These are phyloP conservation scores for Russula vinacea DNA, from an alignment of 768 basidiomycete species.

Conservation along the genomic window DNA sequence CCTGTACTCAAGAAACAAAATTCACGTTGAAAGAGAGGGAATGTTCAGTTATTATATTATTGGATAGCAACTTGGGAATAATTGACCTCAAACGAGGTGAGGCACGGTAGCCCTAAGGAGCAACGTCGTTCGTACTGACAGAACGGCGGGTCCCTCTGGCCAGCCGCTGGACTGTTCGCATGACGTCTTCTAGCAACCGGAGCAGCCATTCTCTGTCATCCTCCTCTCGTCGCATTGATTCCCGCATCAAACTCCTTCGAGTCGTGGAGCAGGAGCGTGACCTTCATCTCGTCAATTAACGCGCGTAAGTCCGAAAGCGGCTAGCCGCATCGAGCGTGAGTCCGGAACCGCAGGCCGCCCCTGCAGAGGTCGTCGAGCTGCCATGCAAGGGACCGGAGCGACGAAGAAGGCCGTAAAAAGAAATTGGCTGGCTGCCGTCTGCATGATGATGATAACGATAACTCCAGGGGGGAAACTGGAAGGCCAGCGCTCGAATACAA, in stretches of 20 bases:
- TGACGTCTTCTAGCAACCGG: slow-evolving; percentile 22
- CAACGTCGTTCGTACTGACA: neutral
- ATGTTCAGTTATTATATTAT: slow-evolving; percentile 5
- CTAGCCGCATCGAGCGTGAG: slow-evolving; percentile 8
- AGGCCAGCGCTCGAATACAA: neutral
- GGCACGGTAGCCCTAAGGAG: neutral
- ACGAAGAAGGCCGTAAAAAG: neutral
- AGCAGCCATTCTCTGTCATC: slow-evolving; percentile 6
- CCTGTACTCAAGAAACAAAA: neutral
- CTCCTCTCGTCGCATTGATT: neutral
- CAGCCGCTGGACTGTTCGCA: slow-evolving; percentile 17
- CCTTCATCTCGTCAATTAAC: slow-evolving; percentile 17
- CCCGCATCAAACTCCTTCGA: neutral
- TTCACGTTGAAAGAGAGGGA: neutral
- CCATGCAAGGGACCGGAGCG: neutral
- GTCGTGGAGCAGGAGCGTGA: neutral
- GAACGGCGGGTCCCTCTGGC: neutral
- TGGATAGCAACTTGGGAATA: slow-evolving; percentile 5
- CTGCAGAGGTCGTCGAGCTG: neutral
- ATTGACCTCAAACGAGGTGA: neutral
- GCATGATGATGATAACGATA: no score
- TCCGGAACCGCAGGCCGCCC: neutral
- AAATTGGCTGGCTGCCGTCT: no score
- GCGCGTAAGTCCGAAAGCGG: slow-evolving; percentile 17
- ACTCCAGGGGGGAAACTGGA: no score